These are phyloP conservation scores for Chondrus crispus DNA, from an alignment of 23 red algal genomes.

Conservation along the genomic window DNA sequence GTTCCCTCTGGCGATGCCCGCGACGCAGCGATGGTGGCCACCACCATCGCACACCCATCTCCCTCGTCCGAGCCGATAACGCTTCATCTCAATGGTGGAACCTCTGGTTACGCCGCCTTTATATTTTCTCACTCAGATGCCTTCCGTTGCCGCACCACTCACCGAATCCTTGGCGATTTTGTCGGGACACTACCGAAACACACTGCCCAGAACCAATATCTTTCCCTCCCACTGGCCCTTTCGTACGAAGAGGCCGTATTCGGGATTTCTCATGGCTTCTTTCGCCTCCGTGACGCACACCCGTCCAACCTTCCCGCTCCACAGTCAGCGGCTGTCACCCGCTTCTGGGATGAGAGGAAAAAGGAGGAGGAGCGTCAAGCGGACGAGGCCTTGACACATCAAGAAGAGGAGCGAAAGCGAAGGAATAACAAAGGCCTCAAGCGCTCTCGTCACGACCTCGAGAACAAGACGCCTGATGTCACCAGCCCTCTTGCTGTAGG, in stretches of 20 bases:
- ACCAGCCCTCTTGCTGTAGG: too few species aligned
- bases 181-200: conserved; percentile 73
- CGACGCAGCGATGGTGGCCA: too few species aligned
- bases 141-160: conserved; percentile 34
- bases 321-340: background rate
- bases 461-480: too few species aligned
- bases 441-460: background rate
- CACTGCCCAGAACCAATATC: conserved; percentile 77
- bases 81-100: too few species aligned
- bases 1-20: too few species aligned
- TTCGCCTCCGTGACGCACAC: conserved; percentile 15
- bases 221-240: conserved; percentile 80
- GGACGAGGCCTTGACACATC: background rate
- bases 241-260: conserved; percentile 64
- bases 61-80: too few species aligned
- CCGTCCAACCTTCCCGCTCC: too few species aligned
- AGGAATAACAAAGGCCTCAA: background rate
- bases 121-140: background rate
- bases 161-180: conserved; percentile 82
- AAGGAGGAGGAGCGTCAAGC: conserved; percentile 9
- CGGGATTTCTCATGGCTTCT: conserved; percentile 54
- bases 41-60: too few species aligned
- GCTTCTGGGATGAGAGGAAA: conserved; percentile 5
- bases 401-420: conserved; percentile 11
- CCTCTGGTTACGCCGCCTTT: background rate